Conservation (phyloP, 352 stramenopile genomes). For the Phytophthora pisi region DNA sequence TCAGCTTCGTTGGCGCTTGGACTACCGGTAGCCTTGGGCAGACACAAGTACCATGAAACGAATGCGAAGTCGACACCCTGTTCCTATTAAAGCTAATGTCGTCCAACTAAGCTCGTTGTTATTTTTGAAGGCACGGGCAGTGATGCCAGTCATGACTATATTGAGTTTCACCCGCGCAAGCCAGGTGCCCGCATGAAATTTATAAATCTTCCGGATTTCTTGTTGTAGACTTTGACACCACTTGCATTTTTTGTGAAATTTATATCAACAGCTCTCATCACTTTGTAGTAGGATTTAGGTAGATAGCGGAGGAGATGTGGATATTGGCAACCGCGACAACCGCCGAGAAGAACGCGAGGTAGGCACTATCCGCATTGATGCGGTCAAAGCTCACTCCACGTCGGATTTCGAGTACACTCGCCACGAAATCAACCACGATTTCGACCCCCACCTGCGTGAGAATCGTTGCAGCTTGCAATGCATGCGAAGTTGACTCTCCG, state of each 20-base stretch:
- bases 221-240: too few species aligned
- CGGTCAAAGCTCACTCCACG: constrained; percentile 18
- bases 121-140: too few species aligned
- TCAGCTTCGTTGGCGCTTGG: too few species aligned
- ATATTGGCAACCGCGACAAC: constrained; percentile 26
- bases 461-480: constrained; percentile 8
- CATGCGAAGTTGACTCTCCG: constrained; percentile 20
- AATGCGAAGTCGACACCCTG: too few species aligned
- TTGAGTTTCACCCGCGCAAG: too few species aligned
- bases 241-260: background rate
- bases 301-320: constrained; percentile 22
- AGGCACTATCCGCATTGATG: constrained; percentile 26
- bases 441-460: constrained; percentile 25
- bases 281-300: background rate
- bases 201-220: too few species aligned
- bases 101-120: too few species aligned
- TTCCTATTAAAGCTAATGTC: too few species aligned
- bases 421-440: constrained; percentile 30
- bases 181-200: too few species aligned
- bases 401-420: constrained; percentile 26
- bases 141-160: too few species aligned
- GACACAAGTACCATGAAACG: too few species aligned
- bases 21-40: too few species aligned
- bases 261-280: background rate
- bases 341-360: constrained; percentile 27